phyloP scores from a whole-genome alignment of 1,139 yeast species.

The Hyphopichia buzzinii region DNA sequence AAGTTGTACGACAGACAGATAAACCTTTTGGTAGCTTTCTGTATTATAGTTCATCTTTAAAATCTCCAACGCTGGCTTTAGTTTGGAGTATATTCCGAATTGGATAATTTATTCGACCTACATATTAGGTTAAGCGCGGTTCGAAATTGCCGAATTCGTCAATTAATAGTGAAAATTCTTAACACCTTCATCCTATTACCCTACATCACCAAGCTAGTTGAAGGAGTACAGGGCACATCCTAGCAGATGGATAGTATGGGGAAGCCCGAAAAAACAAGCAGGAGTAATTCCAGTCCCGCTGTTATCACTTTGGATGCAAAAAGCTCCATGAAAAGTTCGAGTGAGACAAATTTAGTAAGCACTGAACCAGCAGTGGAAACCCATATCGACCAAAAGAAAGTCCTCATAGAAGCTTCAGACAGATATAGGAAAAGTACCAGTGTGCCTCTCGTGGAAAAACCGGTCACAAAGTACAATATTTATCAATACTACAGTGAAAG shows the following conservation, averaged over 20 bases:
- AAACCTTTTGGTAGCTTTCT: too few species aligned
- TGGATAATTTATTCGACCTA: slow-evolving; percentile 2
- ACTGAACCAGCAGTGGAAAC: slow-evolving; percentile 1
- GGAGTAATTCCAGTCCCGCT: not conserved
- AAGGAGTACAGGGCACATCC: too few species aligned
- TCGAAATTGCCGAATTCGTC: not conserved
- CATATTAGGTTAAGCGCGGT: not conserved
- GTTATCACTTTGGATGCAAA: not conserved
- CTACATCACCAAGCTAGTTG: too few species aligned
- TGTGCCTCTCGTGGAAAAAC: not conserved
- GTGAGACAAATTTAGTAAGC: slow-evolving; percentile 2
- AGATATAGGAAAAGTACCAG: too few species aligned
- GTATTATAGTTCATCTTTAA: too few species aligned
- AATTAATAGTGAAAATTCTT: not conserved
- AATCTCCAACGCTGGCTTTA: too few species aligned
- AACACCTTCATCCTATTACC: not conserved
- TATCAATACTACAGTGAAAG: slow-evolving; percentile 4
- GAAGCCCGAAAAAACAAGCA: not conserved
- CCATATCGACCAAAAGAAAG: not conserved
- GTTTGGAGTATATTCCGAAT: slow-evolving; percentile 1
- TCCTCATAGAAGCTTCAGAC: not conserved
- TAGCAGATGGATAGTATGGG: not conserved
- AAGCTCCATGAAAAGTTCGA: not conserved
- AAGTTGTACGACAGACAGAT: too few species aligned
- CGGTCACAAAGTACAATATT: not conserved